Base-by-base conservation (phyloP, 257 asterid genomes). In the Paulownia fortunei region DNA sequence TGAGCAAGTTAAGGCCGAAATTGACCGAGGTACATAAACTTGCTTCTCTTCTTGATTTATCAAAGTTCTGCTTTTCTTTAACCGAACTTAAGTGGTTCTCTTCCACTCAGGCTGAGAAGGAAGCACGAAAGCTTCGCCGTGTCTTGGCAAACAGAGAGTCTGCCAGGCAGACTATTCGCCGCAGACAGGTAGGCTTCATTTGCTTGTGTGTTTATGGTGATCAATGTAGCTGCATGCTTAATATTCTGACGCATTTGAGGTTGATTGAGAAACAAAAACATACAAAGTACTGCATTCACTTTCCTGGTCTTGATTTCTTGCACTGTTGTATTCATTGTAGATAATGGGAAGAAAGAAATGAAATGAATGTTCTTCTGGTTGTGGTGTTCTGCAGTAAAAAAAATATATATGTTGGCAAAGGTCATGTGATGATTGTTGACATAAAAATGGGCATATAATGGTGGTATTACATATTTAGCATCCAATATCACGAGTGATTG, bases 111-210 rank as follows among this genome's bases (percentile, higher is more conserved):
- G 93, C 83, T 44, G 97, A 93, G 79, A 90, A 77, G 77, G 93
- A 92, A 84, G 90, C 82, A 26, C 84, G 87, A 52, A 83, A 86
- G 86, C 21, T 82, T 42, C 86, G 89, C 3, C 97, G 97, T 6
- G 76, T 92, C 13, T 41, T 93, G 77, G 96, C 99, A 46, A 95
- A 93, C 65, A 89, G 99, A 86, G 99, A 95, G 73, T 89, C 98
- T 5, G 99, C 98, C 19, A 86, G 99, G 80, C 90, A 87, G 86
- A 93, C 99, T 24, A 93, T 93, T 77, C 91, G 89, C 1, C 97
- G 96, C 19, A 84, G 98, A 84, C 96, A 92, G 97, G 99, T 91
- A 80, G 27, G 47, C 3, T 41, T 41, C 21, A 52, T 10, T 69
- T 78, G 44, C 24, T 66, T 34, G 37, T 51, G 8, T 19, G 23